phyloP scores from a whole-genome alignment of 2,329 filamentous ascomycete genomes.

The Salinomyces thailandicus region DNA sequence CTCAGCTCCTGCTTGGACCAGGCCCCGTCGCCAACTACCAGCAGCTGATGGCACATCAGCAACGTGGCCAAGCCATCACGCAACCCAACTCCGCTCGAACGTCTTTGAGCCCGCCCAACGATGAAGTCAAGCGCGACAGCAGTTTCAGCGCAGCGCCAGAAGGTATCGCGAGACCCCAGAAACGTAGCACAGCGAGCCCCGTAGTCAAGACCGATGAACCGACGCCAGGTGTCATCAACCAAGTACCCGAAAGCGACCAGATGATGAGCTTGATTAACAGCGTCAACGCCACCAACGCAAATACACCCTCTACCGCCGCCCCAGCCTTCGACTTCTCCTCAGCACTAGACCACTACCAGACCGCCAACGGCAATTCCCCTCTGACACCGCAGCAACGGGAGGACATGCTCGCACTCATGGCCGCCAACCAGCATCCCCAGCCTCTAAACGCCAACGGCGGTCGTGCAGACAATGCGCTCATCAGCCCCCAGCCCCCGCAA shows the following conservation, averaged over 20 bases:
- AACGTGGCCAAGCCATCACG: constrained; percentile 13
- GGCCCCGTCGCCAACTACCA: constrained; percentile 24
- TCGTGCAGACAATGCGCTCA: constrained; percentile 45
- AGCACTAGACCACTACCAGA: constrained; percentile 39
- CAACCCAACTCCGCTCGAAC: constrained; percentile 18
- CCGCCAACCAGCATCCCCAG: constrained; percentile 7
- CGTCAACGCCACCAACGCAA: constrained; percentile 30
- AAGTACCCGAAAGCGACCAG: constrained; percentile 34
- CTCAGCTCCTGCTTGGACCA: constrained; percentile 19
- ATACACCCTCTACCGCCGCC: constrained; percentile 23
- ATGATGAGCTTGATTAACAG: constrained; percentile 42
- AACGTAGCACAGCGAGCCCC: constrained; percentile 18
- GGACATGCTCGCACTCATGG: constrained; percentile 38
- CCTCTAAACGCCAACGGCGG: constrained; percentile 18
- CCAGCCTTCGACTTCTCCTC: constrained; percentile 37
- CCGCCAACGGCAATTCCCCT: constrained; percentile 35
- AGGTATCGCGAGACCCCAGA: constrained; percentile 3
- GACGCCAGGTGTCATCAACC: constrained; percentile 26
- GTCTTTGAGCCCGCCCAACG: constrained; percentile 17
- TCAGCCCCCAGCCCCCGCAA: constrained; percentile 44
- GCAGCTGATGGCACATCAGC: constrained; percentile 21
- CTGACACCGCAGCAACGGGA: constrained; percentile 39
- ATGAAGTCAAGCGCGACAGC: constrained; percentile 9
- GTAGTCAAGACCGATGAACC: constrained; percentile 32
- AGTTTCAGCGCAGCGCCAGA: constrained; percentile 12